Conservation (phyloP, 2,329 filamentous ascomycete species). For the Nigrograna mackinnonii region DNA sequence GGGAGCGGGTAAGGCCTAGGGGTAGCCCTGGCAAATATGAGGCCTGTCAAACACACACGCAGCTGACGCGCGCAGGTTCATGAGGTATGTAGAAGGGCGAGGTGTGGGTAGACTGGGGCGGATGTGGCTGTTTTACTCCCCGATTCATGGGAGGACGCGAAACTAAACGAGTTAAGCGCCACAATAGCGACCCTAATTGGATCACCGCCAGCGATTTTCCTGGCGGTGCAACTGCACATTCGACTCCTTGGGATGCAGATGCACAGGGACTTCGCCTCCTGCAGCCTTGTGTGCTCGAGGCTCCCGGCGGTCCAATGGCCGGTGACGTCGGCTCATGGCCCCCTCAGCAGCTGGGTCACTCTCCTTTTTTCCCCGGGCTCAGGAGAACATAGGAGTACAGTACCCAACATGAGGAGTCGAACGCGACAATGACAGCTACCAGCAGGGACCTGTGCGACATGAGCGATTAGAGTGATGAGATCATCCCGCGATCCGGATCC, state of each 20-base stretch:
- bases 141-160: background rate
- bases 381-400: background rate
- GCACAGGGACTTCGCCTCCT: slow-evolving; percentile 17
- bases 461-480: slow-evolving; percentile 23
- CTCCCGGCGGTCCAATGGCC: background rate
- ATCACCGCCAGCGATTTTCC: slow-evolving; percentile 2
- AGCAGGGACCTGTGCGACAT: background rate
- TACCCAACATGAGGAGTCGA: background rate
- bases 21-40: slow-evolving; percentile 24
- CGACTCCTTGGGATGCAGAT: slow-evolving; percentile 1
- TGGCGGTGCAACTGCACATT: too few relatives aligned
- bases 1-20: slow-evolving; percentile 15
- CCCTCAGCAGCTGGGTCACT: too few relatives aligned
- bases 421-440: background rate
- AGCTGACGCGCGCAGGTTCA: slow-evolving; percentile 26
- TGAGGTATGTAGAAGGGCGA: background rate
- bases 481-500: slow-evolving; percentile 28
- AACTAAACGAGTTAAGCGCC: slow-evolving; percentile 13
- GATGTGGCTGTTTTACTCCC: slow-evolving; percentile 25
- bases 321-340: slow-evolving; percentile 2
- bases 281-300: background rate
- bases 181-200: slow-evolving; percentile 17
- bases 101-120: slow-evolving; percentile 1
- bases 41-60: slow-evolving; percentile 17
- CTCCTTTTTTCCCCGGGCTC: background rate